Base-by-base conservation (phyloP, 768 basidiomycete genomes). In the Termitomyces sp. region DNA sequence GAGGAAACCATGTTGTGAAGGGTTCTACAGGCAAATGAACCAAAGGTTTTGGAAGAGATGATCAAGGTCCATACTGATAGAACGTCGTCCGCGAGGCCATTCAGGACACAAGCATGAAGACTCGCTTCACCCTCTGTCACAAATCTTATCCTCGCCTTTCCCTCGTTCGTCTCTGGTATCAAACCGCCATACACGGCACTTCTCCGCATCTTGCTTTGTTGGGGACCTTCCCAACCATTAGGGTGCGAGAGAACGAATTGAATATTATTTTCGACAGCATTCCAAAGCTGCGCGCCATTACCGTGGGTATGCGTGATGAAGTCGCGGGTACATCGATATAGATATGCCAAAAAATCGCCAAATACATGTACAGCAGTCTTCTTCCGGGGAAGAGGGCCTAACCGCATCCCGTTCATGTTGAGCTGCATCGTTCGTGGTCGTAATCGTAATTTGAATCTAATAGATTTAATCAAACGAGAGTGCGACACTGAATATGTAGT, bases 81-180 rank as follows among this genome's bases (percentile, higher is more conserved):
- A 35, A 91, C 86, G 60, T 91, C 88, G 3, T 81, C 83, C 17
- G 89, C 88, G 3, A 91, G 76, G 9, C 89, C 89, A 64, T 84
- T 90, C 62, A 89, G 69, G 3, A 91, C 83, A 68, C 89, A 91
- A 0, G 88, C 85, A 66, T 91, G 89, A 63, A 91, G 71, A 76
- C 89, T 90, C 0, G 89, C 89, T 71, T 91, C 89, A 53, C 89
- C 89, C 67, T 91, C 89, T 3, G 88, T 91, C 52, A 91, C 89
- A 60, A 91, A 91, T 38, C 86, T 75, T 62, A 91, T 88, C 55
- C 86, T 75, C 1, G 87, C 81, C 60, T 82, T 83, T 3, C 87
- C 88, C 55, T 81, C 83, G 61, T 86, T 85, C 1, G 84, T 86
- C 67, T 89, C 86, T 1, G 89, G 83, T 17, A 91, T 84, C 40